A percentile compares a stretch with the other conserved stretches of the same genome.
phyloP scores from a whole-genome alignment of 2,329 filamentous ascomycete species.

The Xylogone sp. region DNA sequence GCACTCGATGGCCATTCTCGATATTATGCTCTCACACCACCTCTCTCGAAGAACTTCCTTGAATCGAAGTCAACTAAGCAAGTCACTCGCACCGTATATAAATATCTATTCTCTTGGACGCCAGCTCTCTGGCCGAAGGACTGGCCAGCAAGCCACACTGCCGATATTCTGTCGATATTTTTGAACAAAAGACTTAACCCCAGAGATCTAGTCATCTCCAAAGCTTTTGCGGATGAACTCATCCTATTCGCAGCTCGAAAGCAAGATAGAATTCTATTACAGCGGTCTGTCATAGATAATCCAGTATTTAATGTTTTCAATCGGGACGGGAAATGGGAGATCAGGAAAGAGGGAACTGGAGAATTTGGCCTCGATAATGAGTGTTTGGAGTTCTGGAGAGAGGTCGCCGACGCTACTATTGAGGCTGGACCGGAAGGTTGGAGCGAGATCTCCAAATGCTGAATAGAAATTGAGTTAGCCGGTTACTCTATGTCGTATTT shows the following conservation, averaged over 20 bases:
- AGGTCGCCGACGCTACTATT: neutral
- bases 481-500: no score
- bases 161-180: neutral
- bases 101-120: neutral
- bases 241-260: neutral
- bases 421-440: neutral
- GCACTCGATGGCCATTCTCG: neutral
- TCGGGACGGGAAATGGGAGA: neutral
- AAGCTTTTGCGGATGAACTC: neutral
- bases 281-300: neutral
- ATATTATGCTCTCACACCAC: neutral
- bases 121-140: neutral
- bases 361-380: neutral
- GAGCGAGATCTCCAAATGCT: neutral
- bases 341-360: neutral
- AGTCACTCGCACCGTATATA: neutral
- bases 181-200: neutral
- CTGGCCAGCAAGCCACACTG: neutral
- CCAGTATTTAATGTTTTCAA: neutral
- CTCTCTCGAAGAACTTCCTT: neutral
- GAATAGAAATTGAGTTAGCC: no score
- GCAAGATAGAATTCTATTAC: neutral
- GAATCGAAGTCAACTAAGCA: neutral
- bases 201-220: neutral
- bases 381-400: neutral